Conservation (phyloP, 163 green algal genomes). For the Chloroidium sp. region DNA sequence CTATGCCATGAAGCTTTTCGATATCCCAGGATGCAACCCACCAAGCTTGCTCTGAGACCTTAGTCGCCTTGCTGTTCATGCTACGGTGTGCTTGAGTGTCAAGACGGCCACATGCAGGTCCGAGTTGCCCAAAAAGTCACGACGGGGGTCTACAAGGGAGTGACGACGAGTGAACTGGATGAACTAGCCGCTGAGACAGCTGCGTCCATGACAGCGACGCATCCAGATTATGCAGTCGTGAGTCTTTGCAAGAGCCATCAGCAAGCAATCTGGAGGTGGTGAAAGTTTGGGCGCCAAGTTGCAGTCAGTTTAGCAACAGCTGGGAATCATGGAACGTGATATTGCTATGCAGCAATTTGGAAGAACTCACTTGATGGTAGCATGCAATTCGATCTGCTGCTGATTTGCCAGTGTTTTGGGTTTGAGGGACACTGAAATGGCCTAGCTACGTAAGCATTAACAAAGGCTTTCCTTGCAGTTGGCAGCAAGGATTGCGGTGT, state of each 20-base stretch:
- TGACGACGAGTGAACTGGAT: constrained; percentile 96
- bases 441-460: no score
- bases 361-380: background rate
- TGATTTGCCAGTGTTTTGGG: constrained; percentile 1
- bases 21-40: no score
- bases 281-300: no score
- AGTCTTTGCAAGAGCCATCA: background rate
- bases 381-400: background rate
- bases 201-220: constrained; percentile 90
- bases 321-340: no score
- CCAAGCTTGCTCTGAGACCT: no score
- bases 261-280: no score
- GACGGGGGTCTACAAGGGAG: constrained; percentile 90
- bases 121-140: constrained; percentile 95
- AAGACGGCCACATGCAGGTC: constrained; percentile 45
- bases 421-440: no score
- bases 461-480: constrained; percentile 59
- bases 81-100: no score
- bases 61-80: no score
- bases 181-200: constrained; percentile 97
- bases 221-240: constrained; percentile 95
- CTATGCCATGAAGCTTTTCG: no score
- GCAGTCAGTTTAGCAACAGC: no score
- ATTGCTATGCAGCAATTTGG: no score
- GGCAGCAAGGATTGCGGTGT: constrained; percentile 94